Conservation (phyloP, 1,139 yeast species). For the Pichia sp. region DNA sequence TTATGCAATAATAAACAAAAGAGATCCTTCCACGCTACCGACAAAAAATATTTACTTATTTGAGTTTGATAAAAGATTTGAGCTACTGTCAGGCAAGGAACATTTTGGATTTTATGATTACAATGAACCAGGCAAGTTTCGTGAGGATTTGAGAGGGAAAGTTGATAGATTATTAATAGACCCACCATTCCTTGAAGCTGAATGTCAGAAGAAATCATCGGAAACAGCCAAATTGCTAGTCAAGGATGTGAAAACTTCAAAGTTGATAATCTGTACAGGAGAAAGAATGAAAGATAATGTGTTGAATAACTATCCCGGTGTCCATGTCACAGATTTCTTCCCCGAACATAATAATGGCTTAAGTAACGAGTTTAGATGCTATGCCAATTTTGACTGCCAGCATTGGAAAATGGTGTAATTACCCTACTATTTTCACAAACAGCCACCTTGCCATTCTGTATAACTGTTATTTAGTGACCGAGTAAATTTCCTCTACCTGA, state of each 20-base stretch:
- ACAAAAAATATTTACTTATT: constrained; percentile 67
- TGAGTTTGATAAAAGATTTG: constrained; percentile 76
- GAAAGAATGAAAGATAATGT: constrained; percentile 75
- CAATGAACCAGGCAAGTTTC: constrained; percentile 59
- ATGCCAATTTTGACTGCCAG: constrained; percentile 65
- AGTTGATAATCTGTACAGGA: constrained; percentile 74
- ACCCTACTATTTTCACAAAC: not conserved
- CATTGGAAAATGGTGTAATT: constrained; percentile 37
- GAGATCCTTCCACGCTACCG: constrained; percentile 49
- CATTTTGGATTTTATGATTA: constrained; percentile 74
- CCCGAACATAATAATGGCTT: constrained; percentile 85
- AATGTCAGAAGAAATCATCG: constrained; percentile 75
- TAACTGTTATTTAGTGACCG: not conserved
- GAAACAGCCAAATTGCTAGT: constrained; percentile 62
- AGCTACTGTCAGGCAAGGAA: constrained; percentile 61
- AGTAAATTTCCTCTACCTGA: not conserved
- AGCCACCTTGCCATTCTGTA: not conserved
- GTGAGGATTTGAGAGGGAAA: constrained; percentile 52
- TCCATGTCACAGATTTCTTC: constrained; percentile 56
- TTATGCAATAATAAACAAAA: constrained; percentile 70
- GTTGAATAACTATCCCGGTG: constrained; percentile 57
- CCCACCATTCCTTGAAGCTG: constrained; percentile 81
- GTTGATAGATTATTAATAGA: constrained; percentile 77
- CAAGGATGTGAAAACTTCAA: constrained; percentile 41
- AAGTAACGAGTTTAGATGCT: constrained; percentile 83